Conservation (phyloP, 2,329 filamentous ascomycete species). For the Microcera coccophila region DNA sequence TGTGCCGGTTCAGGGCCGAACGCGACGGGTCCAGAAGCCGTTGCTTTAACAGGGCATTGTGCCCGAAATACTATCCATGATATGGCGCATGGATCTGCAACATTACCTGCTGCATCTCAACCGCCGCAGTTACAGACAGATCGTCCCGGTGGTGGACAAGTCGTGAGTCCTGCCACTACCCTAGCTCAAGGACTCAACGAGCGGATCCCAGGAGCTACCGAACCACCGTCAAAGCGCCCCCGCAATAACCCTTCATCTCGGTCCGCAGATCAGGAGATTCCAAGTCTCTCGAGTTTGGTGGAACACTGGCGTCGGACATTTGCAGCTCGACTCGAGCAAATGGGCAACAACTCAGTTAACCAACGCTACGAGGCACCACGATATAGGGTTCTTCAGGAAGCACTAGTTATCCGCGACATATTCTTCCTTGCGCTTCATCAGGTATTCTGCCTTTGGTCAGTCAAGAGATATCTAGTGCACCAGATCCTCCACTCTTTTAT, state of each 20-base stretch:
- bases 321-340: conserved; percentile 20
- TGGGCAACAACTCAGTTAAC: conserved; percentile 16
- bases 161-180: no score
- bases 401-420: conserved; percentile 52
- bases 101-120: no score
- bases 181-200: conserved; percentile 1
- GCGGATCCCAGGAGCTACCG: background rate
- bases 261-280: background rate
- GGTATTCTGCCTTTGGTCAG: conserved; percentile 56
- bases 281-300: background rate
- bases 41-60: no score
- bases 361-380: conserved; percentile 44
- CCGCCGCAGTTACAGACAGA: no score
- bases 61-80: no score
- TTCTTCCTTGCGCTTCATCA: conserved; percentile 66
- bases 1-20: no score
- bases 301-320: conserved; percentile 10
- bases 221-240: background rate
- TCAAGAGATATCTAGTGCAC: conserved; percentile 34
- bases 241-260: background rate
- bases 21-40: no score
- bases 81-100: no score
- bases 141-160: no score
- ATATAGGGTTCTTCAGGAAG: conserved; percentile 52
- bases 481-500: conserved; percentile 14